Conservation (phyloP, 164 flowering plant species). For the Pachysandra terminalis region DNA sequence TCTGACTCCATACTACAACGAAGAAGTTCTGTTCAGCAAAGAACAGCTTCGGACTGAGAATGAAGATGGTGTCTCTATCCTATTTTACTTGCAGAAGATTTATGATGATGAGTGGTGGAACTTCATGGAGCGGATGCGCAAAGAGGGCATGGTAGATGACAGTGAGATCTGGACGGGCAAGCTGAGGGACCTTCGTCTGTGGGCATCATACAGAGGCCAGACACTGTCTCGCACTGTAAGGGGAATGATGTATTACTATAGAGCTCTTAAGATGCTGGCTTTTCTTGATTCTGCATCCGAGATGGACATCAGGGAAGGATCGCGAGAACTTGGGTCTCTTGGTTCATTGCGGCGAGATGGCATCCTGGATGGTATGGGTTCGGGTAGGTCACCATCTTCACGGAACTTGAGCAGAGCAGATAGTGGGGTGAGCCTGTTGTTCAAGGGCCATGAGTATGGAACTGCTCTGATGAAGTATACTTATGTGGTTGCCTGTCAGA, state of each 20-base stretch:
- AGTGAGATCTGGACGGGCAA: conserved; percentile 58
- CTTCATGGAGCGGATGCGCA: conserved; percentile 77
- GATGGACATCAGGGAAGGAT: too few relatives aligned
- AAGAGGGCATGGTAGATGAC: conserved; percentile 70
- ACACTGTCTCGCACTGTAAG: conserved; percentile 92
- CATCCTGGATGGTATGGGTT: conserved; percentile 26
- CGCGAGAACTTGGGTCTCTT: too few relatives aligned
- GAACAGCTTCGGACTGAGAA: conserved; percentile 60
- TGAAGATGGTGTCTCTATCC: conserved; percentile 92
- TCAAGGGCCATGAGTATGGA: conserved; percentile 74
- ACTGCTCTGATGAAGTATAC: conserved; percentile 83
- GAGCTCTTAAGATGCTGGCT: conserved; percentile 84
- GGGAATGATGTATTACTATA: conserved; percentile 97
- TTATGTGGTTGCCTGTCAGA: conserved; percentile 86
- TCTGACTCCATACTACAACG: conserved; percentile 90
- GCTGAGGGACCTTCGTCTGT: conserved; percentile 70
- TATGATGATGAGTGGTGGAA: conserved; percentile 89
- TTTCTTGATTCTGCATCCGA: too few relatives aligned
- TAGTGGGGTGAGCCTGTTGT: conserved; percentile 55
- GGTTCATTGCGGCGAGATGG: conserved; percentile 32
- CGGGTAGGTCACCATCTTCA: conserved; percentile 26
- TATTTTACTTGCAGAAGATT: conserved; percentile 88
- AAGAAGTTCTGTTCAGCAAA: conserved; percentile 64
- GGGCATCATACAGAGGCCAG: conserved; percentile 98
- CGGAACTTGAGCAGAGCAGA: conserved; percentile 35